phyloP scores from a whole-genome alignment of 1,284 basidiomycete genomes.

The Mycosarcoma mackinlayi region DNA sequence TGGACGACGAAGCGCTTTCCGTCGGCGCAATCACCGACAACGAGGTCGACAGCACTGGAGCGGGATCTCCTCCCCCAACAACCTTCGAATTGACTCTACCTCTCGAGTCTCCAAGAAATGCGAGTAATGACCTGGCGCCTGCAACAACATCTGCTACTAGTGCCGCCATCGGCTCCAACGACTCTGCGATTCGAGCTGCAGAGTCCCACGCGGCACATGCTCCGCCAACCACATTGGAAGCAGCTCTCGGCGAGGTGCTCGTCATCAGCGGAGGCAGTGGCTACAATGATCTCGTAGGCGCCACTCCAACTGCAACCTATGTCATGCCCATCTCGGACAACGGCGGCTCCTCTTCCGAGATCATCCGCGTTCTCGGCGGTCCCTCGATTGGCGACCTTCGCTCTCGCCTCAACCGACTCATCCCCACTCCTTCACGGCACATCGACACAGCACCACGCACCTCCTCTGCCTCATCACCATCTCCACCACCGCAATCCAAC shows the following conservation, averaged over 20 bases:
- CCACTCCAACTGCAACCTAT: slow-evolving; percentile 70
- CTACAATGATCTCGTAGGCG: slow-evolving; percentile 71
- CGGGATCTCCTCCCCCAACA: slow-evolving; percentile 25
- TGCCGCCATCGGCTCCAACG: not conserved
- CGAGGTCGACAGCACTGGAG: slow-evolving; percentile 40
- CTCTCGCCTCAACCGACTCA: slow-evolving; percentile 82
- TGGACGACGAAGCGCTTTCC: slow-evolving; percentile 19
- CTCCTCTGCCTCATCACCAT: slow-evolving; percentile 65
- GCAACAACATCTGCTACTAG: not conserved
- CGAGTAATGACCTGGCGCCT: not conserved
- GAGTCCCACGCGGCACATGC: not conserved
- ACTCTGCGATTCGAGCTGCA: not conserved
- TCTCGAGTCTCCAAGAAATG: not conserved
- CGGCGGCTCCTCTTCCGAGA: slow-evolving; percentile 68
- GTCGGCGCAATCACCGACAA: slow-evolving; percentile 14
- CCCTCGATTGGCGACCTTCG: slow-evolving; percentile 72
- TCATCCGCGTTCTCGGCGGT: slow-evolving; percentile 61
- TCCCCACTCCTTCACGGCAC: slow-evolving; percentile 73
- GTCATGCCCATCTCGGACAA: slow-evolving; percentile 77
- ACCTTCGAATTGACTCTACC: slow-evolving; percentile 5
- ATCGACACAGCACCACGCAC: slow-evolving; percentile 71
- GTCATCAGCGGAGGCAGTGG: slow-evolving; percentile 72
- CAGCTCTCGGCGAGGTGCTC: slow-evolving; percentile 51
- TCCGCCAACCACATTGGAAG: slow-evolving; percentile 3
- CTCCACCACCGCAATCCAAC: slow-evolving; percentile 44